Conservation (phyloP, 2,329 filamentous ascomycete species). For the Purpureocillium lavendulum region DNA sequence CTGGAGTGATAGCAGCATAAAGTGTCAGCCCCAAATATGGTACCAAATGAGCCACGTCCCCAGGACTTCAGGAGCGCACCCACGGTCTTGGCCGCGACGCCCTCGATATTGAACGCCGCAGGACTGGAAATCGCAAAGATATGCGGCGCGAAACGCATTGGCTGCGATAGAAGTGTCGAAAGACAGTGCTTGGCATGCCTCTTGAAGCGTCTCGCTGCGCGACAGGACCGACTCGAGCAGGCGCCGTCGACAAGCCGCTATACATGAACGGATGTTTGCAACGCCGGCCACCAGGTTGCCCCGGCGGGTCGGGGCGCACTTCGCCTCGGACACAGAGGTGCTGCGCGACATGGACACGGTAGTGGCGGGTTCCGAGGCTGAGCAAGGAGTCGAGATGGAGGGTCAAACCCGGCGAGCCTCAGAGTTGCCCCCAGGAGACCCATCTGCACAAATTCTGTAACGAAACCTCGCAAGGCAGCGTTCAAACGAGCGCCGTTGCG, state of each 20-base stretch:
- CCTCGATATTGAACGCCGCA: constrained; percentile 36
- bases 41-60: no score
- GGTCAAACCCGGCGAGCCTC: background rate
- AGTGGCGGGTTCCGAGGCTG: background rate
- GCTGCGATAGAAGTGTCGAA: constrained; percentile 17
- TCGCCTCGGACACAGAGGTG: background rate
- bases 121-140: constrained; percentile 41
- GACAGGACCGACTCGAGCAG: constrained; percentile 21
- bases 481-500: no score
- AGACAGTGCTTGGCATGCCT: constrained; percentile 21
- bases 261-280: constrained; percentile 23
- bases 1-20: background rate
- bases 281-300: constrained; percentile 18
- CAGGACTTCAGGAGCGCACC: constrained; percentile 7
- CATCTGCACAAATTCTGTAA: no score
- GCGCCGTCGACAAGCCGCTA: constrained; percentile 22
- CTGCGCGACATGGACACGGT: background rate
- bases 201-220: constrained; percentile 18
- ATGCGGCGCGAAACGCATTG: constrained; percentile 33
- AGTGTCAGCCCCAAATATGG: background rate
- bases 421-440: background rate
- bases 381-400: background rate
- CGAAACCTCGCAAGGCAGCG: no score
- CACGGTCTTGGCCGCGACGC: constrained; percentile 33
- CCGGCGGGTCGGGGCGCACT: constrained; percentile 17